Evolutionary conservation across 1,284 basidiomycete genomes (phyloP), one percentile per base, ranked within the genome.

Genomic region (Trichosporon inkin): DNA sequence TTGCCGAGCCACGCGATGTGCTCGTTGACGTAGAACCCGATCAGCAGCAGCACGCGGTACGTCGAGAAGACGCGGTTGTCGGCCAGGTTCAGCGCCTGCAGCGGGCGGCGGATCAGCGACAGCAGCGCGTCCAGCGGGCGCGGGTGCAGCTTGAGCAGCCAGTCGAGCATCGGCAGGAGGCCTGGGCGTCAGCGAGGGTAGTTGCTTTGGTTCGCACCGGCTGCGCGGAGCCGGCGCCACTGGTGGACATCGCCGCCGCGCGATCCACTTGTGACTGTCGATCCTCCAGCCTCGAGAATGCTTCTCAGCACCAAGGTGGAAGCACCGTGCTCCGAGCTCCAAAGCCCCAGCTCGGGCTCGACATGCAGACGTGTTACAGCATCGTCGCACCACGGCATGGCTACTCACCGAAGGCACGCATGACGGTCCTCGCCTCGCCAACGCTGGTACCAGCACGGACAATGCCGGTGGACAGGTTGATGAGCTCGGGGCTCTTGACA

Each of bases 341-440:
- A 32, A 32, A 32, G 28, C 28, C 28, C 28, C 28, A 32, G 28
- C 28, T 32, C 28, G 5, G 8, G 28, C 28, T 8, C 8, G 28
- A 32, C n/a, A n/a, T n/a, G n/a, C n/a, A n/a, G n/a, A n/a, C n/a
- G n/a, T n/a, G n/a, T n/a, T n/a, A n/a, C n/a, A n/a, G n/a, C n/a
- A n/a, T n/a, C n/a, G n/a, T n/a, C n/a, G n/a, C n/a, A n/a, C n/a
- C n/a, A n/a, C n/a, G n/a, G n/a, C n/a, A n/a, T n/a, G n/a, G n/a
- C n/a, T n/a, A 67, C 75, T 63, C 53, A 77, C 77, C 77, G 47
- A 75, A 72, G 24, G 72, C 60, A 17, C 77, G 59, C 71, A 77
- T 77, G 64, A 77, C 66, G 16, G 73, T 71, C 61, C 77, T 62
- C 2, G 77, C 75, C 59, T 77, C 75, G 19, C 67, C 67, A 6